These are phyloP conservation scores for Xerocomus brunneocitrinus DNA, from an alignment of 768 basidiomycete species.

Conservation along the genomic window DNA sequence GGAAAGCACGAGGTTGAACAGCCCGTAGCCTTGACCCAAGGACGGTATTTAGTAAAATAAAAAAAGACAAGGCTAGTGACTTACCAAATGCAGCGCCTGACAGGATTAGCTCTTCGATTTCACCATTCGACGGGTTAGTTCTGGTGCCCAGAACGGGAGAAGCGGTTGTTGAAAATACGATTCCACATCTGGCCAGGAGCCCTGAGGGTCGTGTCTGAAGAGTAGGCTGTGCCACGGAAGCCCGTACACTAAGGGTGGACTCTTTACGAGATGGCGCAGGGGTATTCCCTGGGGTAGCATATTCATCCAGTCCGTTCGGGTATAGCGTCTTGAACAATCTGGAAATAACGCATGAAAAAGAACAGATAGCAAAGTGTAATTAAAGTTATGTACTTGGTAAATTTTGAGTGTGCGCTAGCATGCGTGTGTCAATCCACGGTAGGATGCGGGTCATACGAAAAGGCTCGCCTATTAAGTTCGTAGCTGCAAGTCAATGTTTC, in stretches of 20 bases:
- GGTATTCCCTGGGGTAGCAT: conserved; percentile 36
- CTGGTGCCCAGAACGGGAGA: conserved; percentile 17
- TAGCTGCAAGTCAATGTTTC: conserved; percentile 29
- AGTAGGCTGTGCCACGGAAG: conserved; percentile 17
- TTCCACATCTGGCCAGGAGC: conserved; percentile 38
- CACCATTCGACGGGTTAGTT: conserved; percentile 40
- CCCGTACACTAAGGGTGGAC: conserved; percentile 20
- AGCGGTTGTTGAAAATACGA: conserved; percentile 9
- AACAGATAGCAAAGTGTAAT: not conserved
- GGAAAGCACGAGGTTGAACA: conserved; percentile 80
- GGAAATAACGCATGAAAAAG: conserved; percentile 2
- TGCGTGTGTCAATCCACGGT: conserved; percentile 19
- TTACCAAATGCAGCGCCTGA: conserved; percentile 75
- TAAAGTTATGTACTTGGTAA: conserved; percentile 50
- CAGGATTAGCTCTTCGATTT: conserved; percentile 67
- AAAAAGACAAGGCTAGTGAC: conserved; percentile 3
- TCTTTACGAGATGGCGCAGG: conserved; percentile 34
- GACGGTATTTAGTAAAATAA: not conserved
- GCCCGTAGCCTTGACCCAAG: conserved; percentile 41
- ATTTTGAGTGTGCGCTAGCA: conserved; percentile 62
- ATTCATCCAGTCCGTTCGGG: conserved; percentile 51
- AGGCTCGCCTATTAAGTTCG: conserved; percentile 50
- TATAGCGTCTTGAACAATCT: conserved; percentile 67
- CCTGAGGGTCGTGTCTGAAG: conserved; percentile 20
- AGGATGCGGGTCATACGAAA: not conserved